These are phyloP conservation scores for Calonectria pseudoreteaudii DNA, from an alignment of 2,329 filamentous ascomycete genomes.

Conservation along the genomic window DNA sequence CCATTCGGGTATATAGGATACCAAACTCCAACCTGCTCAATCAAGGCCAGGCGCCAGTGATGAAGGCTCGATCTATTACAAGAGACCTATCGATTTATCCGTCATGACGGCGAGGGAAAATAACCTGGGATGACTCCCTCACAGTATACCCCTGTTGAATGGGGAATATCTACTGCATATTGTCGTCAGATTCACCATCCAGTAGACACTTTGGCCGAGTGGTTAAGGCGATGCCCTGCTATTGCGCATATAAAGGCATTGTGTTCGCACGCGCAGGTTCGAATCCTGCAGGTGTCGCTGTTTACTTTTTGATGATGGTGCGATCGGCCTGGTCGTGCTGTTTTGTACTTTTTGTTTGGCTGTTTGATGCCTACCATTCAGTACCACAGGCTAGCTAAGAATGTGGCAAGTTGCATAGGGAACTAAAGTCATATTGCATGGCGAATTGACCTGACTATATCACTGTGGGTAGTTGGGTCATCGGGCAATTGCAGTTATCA, in stretches of 20 bases:
- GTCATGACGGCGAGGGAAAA: not conserved
- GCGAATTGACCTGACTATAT: not conserved
- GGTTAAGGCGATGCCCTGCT: conserved; percentile 26
- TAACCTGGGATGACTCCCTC: too few species aligned
- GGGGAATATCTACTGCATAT: not conserved
- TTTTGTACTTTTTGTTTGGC: not conserved
- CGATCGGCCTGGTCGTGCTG: not conserved
- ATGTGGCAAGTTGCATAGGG: not conserved
- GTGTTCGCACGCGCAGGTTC: conserved; percentile 25
- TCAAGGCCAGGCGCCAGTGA: not conserved
- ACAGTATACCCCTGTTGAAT: too few species aligned
- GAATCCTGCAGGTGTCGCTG: conserved; percentile 23
- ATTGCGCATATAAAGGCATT: conserved; percentile 22
- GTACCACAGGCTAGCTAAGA: too few species aligned
- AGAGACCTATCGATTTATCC: not conserved
- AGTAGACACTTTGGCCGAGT: conserved; percentile 23
- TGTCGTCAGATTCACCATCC: not conserved
- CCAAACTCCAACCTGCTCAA: not conserved
- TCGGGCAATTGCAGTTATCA: not conserved
- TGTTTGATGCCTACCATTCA: too few species aligned
- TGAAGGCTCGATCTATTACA: not conserved
- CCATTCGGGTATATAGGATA: conserved; percentile 23
- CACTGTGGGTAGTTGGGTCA: not conserved
- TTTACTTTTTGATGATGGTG: not conserved
- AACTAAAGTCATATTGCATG: not conserved